Base-by-base conservation (phyloP, 2,329 filamentous ascomycete genomes). In the Phaeosphaeria sp. region DNA sequence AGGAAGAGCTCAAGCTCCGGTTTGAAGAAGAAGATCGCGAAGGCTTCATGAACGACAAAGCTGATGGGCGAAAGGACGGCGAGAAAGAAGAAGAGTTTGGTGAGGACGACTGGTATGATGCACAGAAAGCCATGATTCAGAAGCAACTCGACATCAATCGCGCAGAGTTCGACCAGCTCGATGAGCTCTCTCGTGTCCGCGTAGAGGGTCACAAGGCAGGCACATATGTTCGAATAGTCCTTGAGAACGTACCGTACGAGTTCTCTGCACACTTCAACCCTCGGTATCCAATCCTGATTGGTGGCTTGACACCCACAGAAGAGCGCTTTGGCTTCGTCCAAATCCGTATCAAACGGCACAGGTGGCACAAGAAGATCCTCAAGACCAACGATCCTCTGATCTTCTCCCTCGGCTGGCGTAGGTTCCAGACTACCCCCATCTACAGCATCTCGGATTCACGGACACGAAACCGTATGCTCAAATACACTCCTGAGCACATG, bases 1-100 rank as follows among this genome's bases (percentile, higher is more conserved):
- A 99, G 78, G 95, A 97, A 78, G 95, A 99, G 76, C 86, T 99
- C 52, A 96, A 92, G 74, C 83, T 96, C 51, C 88, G 96, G 1
- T 99, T 99, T 73, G 95, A 99, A 73, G 93, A 98, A 77, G 95
- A 99, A 82, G 95, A 99, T 74, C 87, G 92, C n/a, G 95, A 99
- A 74, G 95, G 95, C 0, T 93, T 97, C 74, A 88, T 91, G 70
- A 96, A 96, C 72, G 92, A 95, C 78, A 96, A 96, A 73, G 89
- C 91, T 25, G 87, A 89, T 50, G 90, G 90, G 11, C 86, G 90
- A 36, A 83, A 87, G 62, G 90, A 92, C 27, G 89, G 85, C 33
- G 84, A 84, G 2, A 82, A 87, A 6, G 87, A 94, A 52, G 82
- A 87, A 57, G 90, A 96, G 72, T 98, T 96, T 71, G 95, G 93